phyloP scores from a whole-genome alignment of 306 rosid genomes.

The Phaseolus lunatus region DNA sequence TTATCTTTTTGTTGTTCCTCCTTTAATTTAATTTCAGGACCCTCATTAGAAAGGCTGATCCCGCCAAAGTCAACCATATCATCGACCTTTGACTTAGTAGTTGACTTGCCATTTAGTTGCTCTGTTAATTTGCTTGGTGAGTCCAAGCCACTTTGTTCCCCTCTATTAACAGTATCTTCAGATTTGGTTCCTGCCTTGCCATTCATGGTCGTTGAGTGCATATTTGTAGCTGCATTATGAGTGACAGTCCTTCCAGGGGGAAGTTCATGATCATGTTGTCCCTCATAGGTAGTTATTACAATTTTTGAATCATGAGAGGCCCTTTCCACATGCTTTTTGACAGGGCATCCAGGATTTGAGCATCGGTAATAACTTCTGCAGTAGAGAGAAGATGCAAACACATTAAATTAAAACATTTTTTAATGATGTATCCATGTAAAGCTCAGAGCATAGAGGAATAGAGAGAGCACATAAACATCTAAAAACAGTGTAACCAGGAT shows the following conservation, averaged over 20 bases:
- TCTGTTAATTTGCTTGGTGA: slow-evolving; percentile 41
- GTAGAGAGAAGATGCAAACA: slow-evolving; percentile 42
- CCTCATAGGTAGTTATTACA: slow-evolving; percentile 83
- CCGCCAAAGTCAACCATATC: slow-evolving; percentile 30
- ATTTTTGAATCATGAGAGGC: slow-evolving; percentile 72
- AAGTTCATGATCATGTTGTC: slow-evolving; percentile 75
- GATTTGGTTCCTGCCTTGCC: slow-evolving; percentile 49
- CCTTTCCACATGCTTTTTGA: slow-evolving; percentile 89
- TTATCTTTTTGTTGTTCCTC: slow-evolving; percentile 49
- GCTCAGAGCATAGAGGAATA: neutral
- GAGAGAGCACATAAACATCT: slow-evolving; percentile 19
- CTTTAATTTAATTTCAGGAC: slow-evolving; percentile 36
- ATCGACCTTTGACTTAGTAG: slow-evolving; percentile 45
- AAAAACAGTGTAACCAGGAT: neutral
- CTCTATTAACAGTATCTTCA: slow-evolving; percentile 41
- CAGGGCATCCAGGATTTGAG: slow-evolving; percentile 87
- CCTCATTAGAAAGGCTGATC: slow-evolving; percentile 29
- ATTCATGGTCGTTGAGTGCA: slow-evolving; percentile 35
- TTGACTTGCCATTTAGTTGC: slow-evolving; percentile 45
- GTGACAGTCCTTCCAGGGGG: slow-evolving; percentile 64
- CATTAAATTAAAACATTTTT: slow-evolving; percentile 36
- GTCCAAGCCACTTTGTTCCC: slow-evolving; percentile 42
- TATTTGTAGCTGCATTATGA: slow-evolving; percentile 52
- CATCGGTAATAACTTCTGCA: slow-evolving; percentile 94
- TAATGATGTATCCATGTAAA: slow-evolving; percentile 10